These are phyloP conservation scores for Daldinia grandis DNA, from an alignment of 495 filamentous ascomycete species.

Conservation along the genomic window DNA sequence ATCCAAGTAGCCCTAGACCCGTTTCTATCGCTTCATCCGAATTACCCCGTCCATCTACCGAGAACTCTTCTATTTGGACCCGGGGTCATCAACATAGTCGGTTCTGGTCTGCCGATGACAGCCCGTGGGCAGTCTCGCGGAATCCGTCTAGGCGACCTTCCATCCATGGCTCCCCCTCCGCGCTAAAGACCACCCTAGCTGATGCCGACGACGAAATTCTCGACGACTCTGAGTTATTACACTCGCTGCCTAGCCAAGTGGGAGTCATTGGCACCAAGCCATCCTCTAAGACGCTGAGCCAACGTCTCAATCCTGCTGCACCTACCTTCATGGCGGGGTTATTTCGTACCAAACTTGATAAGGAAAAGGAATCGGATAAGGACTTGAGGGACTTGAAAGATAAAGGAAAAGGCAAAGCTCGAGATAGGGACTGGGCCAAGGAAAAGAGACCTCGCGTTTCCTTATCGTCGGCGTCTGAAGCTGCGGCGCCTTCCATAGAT, in stretches of 20 bases:
- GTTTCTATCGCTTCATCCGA: constrained; percentile 83
- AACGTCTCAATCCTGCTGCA: constrained; percentile 61
- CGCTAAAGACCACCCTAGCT: constrained; percentile 58
- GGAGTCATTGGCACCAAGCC: constrained; percentile 61
- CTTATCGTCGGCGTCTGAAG: constrained; percentile 44
- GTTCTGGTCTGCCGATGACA: constrained; percentile 55
- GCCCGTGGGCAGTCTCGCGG: constrained; percentile 52
- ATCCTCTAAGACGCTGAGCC: constrained; percentile 50
- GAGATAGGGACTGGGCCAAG: constrained; percentile 42
- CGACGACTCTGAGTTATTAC: constrained; percentile 53
- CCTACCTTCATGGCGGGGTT: constrained; percentile 59
- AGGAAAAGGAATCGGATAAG: constrained; percentile 49
- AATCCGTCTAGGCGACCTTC: constrained; percentile 58
- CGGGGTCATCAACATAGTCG: constrained; percentile 48
- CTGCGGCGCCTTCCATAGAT: constrained; percentile 52
- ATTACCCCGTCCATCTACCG: constrained; percentile 81
- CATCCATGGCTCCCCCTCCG: constrained; percentile 58
- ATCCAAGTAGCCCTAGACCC: constrained; percentile 76
- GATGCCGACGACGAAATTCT: constrained; percentile 61
- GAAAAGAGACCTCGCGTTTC: constrained; percentile 52
- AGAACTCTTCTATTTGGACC: constrained; percentile 67
- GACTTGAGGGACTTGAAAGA: constrained; percentile 47
- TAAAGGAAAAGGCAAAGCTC: constrained; percentile 43
- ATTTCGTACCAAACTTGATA: constrained; percentile 54
- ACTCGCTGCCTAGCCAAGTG: constrained; percentile 54